Base-by-base conservation (phyloP, 768 basidiomycete species). In the Kwoniella heveanensis region DNA sequence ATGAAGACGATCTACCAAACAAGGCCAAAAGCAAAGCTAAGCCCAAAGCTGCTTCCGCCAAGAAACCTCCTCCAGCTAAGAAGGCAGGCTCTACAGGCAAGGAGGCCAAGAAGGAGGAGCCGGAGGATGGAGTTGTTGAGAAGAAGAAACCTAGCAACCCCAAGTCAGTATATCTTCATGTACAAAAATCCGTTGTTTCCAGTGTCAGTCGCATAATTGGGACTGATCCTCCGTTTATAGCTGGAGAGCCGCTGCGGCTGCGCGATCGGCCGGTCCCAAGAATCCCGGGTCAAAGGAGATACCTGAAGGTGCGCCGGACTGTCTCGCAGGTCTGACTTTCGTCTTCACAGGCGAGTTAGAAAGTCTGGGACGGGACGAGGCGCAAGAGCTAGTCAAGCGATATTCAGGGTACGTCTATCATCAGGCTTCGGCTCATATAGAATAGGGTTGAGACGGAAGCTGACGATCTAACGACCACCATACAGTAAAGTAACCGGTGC, bases 291-390 rank as follows among this genome's bases (percentile, higher is more conserved):
- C 85, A 17, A 91, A 89, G 73, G 83, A 85, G 15, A 84, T 90
- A 22, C 90, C 90, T 0, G 87, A 92, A 48, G 88, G 88, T 15
- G 82, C 82, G 26, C 85, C 85, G 0, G 85, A 88, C 71, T 92
- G 90, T 74, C 83, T 99, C 9, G 85, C 88, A 0, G 94, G 94
- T 0, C 83, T 98, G 24, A 85, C 91, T 0, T 89, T 99, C 73
- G 95, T 99, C 22, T 99, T 99, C 68, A 98, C 96, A 0, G 96
- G 94, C 17, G 95, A 99, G 71, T 81, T 98, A 50, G 86, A 84
- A 51, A 89, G 88, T 62, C 87, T 98, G 68, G 87, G 91, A 1
- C 85, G 96, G 37, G 91, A 97, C 1, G 93, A 96, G 69, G 88
- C 91, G 0, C 77, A 83, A 26, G 92, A 95, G 70, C 79, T 95